Evolutionary conservation across 805 yeast genomes (phyloP).

Genomic region (Nakazawaea peltata): DNA sequence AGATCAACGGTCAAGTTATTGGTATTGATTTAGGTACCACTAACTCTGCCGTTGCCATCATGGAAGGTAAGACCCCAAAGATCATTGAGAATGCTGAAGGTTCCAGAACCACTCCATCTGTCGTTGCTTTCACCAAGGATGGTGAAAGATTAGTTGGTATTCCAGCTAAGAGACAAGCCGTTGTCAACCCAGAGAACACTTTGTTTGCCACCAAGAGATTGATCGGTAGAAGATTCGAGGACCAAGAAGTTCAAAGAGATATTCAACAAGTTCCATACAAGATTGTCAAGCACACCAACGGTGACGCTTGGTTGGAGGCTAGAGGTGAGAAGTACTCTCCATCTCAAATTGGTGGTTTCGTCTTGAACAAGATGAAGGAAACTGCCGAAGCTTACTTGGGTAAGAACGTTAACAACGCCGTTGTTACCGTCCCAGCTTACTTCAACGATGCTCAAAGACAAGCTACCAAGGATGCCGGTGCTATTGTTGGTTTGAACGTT

Average conservation of each 20-base stretch:
- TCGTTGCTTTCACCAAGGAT: conserved; percentile 55
- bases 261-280: conserved; percentile 53
- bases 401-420: conserved; percentile 82
- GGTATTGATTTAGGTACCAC: conserved; percentile 87
- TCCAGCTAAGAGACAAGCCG: conserved; percentile 72
- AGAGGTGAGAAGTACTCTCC: conserved; percentile 48
- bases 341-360: conserved; percentile 61
- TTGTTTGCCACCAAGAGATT: conserved; percentile 77
- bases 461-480: conserved; percentile 96
- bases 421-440: conserved; percentile 86
- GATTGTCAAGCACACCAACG: conserved; percentile 50
- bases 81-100: conserved; percentile 77
- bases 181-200: conserved; percentile 68
- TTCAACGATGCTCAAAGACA: conserved; percentile 89
- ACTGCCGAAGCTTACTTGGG: conserved; percentile 92
- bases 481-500: conserved; percentile 89
- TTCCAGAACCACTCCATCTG: conserved; percentile 70
- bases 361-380: conserved; percentile 95
- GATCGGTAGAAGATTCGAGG: conserved; percentile 66
- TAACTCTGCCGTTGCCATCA: conserved; percentile 77
- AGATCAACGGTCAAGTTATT: conserved; percentile 40
- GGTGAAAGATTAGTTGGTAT: conserved; percentile 50
- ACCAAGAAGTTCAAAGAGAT: conserved; percentile 65
- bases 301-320: conserved; percentile 62
- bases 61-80: conserved; percentile 53